These are phyloP conservation scores for Noccaea bulbosa DNA, from an alignment of 345 rosid genomes.

Conservation along the genomic window DNA sequence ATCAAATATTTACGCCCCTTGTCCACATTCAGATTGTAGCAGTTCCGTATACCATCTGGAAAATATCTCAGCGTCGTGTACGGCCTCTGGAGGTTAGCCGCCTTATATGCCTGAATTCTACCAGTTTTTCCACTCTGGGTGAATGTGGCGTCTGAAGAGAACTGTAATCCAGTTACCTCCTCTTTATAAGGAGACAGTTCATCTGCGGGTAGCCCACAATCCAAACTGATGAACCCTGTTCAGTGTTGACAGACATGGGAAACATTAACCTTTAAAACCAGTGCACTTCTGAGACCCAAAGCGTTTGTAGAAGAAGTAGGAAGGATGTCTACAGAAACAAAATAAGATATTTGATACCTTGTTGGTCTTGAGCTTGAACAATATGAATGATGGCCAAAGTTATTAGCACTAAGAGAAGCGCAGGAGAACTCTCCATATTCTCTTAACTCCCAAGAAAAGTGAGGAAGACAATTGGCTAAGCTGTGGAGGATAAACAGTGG, in stretches of 20 bases:
- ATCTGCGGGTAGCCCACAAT: conserved; percentile 42
- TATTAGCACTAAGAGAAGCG: neutral
- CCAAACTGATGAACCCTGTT: conserved; percentile 55
- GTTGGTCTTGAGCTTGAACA: conserved; percentile 44
- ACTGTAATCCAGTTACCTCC: fast-evolving
- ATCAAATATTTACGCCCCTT: conserved; percentile 47
- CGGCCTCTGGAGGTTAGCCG: neutral
- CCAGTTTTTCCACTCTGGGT: conserved; percentile 30
- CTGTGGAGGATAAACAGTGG: neutral
- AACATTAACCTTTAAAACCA: neutral
- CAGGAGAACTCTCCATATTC: conserved; percentile 28
- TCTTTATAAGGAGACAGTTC: conserved; percentile 24
- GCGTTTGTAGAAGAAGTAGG: neutral
- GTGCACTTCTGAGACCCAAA: neutral
- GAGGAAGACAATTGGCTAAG: neutral
- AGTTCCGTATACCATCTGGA: conserved; percentile 49
- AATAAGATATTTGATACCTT: conserved; percentile 25
- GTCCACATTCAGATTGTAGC: conserved; percentile 44
- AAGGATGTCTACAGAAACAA: neutral
- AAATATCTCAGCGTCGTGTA: conserved; percentile 35
- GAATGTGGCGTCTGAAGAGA: conserved; percentile 38
- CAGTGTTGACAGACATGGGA: neutral
- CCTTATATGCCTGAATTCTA: neutral
- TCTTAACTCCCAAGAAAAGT: neutral
- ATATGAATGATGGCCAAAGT: conserved; percentile 8